These are phyloP conservation scores for Kuraishia hungarica DNA, from an alignment of 805 yeast species.

Conservation along the genomic window DNA sequence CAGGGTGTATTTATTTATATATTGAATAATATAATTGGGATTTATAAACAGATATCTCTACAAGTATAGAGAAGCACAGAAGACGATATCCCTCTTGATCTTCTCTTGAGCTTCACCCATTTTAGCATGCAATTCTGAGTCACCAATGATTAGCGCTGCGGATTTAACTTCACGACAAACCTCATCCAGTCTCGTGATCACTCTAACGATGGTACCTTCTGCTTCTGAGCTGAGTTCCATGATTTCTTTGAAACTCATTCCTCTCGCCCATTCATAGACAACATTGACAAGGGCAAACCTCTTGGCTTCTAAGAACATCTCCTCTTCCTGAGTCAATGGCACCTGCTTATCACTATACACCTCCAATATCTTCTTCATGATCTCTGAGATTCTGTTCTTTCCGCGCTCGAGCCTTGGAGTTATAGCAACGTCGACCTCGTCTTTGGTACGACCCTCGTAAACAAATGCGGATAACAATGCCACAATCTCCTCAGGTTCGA, in stretches of 20 bases:
- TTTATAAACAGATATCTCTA: slow-evolving; percentile 16
- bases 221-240: slow-evolving; percentile 84
- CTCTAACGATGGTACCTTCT: slow-evolving; percentile 96
- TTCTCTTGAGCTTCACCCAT: slow-evolving; percentile 90
- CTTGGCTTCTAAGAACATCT: slow-evolving; percentile 71
- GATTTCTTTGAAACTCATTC: slow-evolving; percentile 83
- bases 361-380: slow-evolving; percentile 52
- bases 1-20: neutral
- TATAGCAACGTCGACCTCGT: slow-evolving; percentile 40
- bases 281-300: slow-evolving; percentile 89
- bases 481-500: slow-evolving; percentile 94
- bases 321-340: slow-evolving; percentile 73
- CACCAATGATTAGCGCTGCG: slow-evolving; percentile 93
- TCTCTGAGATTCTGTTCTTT: slow-evolving; percentile 54
- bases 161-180: slow-evolving; percentile 90
- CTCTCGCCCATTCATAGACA: slow-evolving; percentile 97
- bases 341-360: slow-evolving; percentile 66
- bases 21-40: neutral
- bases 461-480: slow-evolving; percentile 89
- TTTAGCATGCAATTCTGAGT: slow-evolving; percentile 78
- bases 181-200: slow-evolving; percentile 89
- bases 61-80: slow-evolving; percentile 89
- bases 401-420: slow-evolving; percentile 82
- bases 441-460: slow-evolving; percentile 73
- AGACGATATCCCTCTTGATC: slow-evolving; percentile 94